Evolutionary conservation across 108 stramenopile species (phyloP).

Genomic region (Tribonema minus): DNA sequence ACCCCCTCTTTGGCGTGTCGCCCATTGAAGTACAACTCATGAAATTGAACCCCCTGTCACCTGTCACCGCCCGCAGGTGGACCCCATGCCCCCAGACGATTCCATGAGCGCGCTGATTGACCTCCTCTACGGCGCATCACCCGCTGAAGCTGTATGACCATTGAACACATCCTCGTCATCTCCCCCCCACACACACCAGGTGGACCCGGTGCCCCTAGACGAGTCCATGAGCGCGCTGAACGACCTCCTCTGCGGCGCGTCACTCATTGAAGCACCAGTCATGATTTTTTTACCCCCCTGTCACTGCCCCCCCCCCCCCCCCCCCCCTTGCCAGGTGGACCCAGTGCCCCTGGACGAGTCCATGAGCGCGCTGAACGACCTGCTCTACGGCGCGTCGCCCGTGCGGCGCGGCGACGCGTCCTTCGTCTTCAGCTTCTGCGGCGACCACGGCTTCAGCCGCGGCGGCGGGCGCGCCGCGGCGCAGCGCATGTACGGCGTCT

Average conservation of each 20-base stretch:
- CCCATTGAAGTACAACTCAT: too few species aligned
- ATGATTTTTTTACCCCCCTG: too few species aligned
- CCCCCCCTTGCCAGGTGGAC: too few species aligned
- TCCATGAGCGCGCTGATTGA: constrained; percentile 26
- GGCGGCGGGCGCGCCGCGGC: background rate
- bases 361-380: constrained; percentile 29
- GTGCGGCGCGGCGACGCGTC: constrained; percentile 28
- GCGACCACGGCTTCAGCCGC: background rate
- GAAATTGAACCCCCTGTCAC: too few species aligned
- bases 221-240: constrained; percentile 36
- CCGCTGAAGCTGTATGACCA: too few species aligned
- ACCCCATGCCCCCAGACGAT: background rate
- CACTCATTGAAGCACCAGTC: too few species aligned
- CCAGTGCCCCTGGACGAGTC: constrained; percentile 7
- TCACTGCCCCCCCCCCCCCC: too few species aligned
- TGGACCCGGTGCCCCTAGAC: background rate
- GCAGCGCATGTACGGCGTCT: constrained; percentile 39
- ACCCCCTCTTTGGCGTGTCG: background rate
- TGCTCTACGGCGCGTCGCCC: background rate
- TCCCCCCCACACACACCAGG: too few species aligned
- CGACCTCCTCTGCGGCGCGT: background rate
- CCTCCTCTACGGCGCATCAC: too few species aligned
- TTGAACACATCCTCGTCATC: too few species aligned
- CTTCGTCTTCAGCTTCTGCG: constrained; percentile 47
- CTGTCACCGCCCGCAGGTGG: too few species aligned